Evolutionary conservation across 2,329 filamentous ascomycete species (phyloP).

Genomic region (Paramyrothecium sp.): DNA sequence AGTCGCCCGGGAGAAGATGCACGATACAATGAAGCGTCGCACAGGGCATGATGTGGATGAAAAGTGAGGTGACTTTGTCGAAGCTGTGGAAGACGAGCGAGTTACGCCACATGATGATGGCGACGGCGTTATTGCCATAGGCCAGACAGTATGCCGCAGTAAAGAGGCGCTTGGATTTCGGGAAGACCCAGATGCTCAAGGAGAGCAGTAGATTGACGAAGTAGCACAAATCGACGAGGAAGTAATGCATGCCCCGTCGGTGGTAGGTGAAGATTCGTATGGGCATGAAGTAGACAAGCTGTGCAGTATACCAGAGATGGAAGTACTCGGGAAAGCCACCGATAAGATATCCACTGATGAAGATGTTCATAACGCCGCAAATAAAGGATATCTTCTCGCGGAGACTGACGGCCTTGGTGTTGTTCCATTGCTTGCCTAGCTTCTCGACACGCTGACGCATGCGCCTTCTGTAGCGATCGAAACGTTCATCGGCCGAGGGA

Average conservation of each 20-base stretch:
- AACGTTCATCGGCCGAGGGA: constrained; percentile 85
- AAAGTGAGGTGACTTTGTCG: constrained; percentile 97
- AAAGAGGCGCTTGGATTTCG: constrained; percentile 84
- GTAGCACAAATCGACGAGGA: constrained; percentile 95
- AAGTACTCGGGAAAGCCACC: constrained; percentile 84
- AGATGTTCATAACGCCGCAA: constrained; percentile 93
- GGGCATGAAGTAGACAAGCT: constrained; percentile 94
- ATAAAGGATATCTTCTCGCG: constrained; percentile 97
- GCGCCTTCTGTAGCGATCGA: constrained; percentile 84
- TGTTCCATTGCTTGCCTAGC: constrained; percentile 81
- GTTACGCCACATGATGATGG: constrained; percentile 99
- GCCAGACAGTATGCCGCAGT: constrained; percentile 90
- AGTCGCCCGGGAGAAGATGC: constrained; percentile 68
- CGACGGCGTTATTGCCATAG: constrained; percentile 94
- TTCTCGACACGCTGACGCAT: constrained; percentile 90
- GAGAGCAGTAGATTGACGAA: constrained; percentile 90
- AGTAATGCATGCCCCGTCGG: constrained; percentile 91
- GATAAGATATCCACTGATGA: constrained; percentile 91
- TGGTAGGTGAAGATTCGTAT: constrained; percentile 91
- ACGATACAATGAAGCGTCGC: constrained; percentile 90
- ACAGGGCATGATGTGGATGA: constrained; percentile 99
- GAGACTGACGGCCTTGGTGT: constrained; percentile 81
- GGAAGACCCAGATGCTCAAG: constrained; percentile 86
- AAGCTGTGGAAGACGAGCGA: constrained; percentile 97
- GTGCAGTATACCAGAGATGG: constrained; percentile 86